Evolutionary conservation across 1,284 basidiomycete species (phyloP).

Genomic region (Cutaneotrichosporon mucoides): DNA sequence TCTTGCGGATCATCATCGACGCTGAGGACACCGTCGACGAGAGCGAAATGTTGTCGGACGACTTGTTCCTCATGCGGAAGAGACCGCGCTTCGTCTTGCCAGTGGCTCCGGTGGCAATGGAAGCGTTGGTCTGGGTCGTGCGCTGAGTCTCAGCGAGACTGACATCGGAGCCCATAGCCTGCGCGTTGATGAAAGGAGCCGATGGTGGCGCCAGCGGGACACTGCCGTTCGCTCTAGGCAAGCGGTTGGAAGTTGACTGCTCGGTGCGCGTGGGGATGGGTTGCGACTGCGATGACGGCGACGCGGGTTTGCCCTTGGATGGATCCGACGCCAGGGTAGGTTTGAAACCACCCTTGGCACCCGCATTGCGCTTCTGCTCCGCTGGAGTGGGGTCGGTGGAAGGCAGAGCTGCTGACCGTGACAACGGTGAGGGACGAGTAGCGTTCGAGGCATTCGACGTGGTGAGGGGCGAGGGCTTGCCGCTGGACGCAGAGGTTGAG

Average conservation of each 20-base stretch:
- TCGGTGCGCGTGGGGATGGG: conserved; percentile 13
- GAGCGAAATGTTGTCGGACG: conserved; percentile 95
- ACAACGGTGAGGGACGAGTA: conserved; percentile 34
- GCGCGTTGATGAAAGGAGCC: conserved; percentile 31
- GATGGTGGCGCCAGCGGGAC: conserved; percentile 24
- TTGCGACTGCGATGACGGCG: conserved; percentile 10
- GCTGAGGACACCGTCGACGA: conserved; percentile 95
- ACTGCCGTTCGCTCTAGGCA: conserved; percentile 5
- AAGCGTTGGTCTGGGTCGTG: conserved; percentile 29
- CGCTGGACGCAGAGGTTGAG: conserved; percentile 3
- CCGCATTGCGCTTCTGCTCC: conserved; percentile 52
- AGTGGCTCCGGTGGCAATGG: conserved; percentile 11
- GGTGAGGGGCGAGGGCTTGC: conserved; percentile 27
- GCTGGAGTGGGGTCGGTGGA: conserved; percentile 23
- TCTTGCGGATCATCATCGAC: conserved; percentile 94
- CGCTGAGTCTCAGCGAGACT: conserved; percentile 41
- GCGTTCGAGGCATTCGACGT: conserved; percentile 20
- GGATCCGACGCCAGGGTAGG: conserved; percentile 55
- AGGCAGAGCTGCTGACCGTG: conserved; percentile 19
- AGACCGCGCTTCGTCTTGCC: conserved; percentile 38
- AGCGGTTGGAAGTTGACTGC: neutral
- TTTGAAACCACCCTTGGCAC: conserved; percentile 63
- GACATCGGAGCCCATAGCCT: conserved; percentile 37
- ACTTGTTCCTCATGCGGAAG: conserved; percentile 90
- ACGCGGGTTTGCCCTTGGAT: conserved; percentile 24